phyloP scores from a whole-genome alignment of 2,329 filamentous ascomycete species.

The Fusarium nisikadoi region DNA sequence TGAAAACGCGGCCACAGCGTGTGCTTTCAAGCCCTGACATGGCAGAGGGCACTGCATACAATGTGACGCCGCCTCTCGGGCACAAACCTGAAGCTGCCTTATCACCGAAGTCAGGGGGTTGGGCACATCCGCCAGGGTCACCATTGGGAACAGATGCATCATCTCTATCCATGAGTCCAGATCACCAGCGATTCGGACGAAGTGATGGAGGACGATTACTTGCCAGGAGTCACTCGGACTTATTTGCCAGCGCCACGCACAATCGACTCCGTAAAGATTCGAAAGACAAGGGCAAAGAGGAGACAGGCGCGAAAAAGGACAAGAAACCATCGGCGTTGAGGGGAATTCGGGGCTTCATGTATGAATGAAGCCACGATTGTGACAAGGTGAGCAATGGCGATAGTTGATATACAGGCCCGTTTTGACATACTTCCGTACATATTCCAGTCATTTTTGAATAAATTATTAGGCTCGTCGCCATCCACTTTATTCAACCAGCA shows the following conservation, averaged over 20 bases:
- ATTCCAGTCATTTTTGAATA: background rate
- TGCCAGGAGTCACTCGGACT: constrained; percentile 38
- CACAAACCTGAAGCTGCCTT: constrained; percentile 45
- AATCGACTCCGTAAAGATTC: constrained; percentile 59
- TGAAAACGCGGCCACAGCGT: constrained; percentile 52
- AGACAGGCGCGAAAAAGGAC: constrained; percentile 50
- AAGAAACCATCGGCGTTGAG: constrained; percentile 53
- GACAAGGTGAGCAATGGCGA: background rate
- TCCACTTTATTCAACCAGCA: background rate
- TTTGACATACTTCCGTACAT: background rate
- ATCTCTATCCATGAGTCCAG: constrained; percentile 48
- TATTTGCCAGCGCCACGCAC: constrained; percentile 57
- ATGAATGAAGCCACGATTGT: constrained; percentile 30
- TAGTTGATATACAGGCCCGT: background rate
- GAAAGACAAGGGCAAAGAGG: constrained; percentile 60
- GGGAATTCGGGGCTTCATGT: constrained; percentile 55
- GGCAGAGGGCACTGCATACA: constrained; percentile 56
- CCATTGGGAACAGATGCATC: constrained; percentile 50
- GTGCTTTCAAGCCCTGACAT: constrained; percentile 58
- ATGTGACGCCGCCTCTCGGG: constrained; percentile 56
- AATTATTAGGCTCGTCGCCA: background rate
- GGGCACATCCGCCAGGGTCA: constrained; percentile 51
- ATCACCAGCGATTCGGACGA: constrained; percentile 59
- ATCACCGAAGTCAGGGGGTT: constrained; percentile 45
- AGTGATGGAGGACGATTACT: constrained; percentile 51